Percentiles rank a stretch among this genome's conserved stretches.
Evolutionary conservation across 1,139 yeast genomes (phyloP).

Genomic region (Zygosaccharomyces pseudobailii): DNA sequence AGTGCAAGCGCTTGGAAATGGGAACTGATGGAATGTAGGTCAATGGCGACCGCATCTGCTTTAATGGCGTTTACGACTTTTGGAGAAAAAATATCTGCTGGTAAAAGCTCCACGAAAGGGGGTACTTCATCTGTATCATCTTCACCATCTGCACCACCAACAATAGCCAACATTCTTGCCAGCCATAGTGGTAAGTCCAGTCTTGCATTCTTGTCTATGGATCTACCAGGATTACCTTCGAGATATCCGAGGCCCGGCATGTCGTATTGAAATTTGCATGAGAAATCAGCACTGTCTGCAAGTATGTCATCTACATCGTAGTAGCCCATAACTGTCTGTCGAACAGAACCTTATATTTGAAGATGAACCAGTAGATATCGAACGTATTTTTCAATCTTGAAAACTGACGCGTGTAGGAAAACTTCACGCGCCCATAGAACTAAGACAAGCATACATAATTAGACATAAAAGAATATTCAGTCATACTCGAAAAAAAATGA

Average conservation of each 20-base stretch:
- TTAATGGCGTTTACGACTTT: slow-evolving; percentile 77
- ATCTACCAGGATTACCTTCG: slow-evolving; percentile 74
- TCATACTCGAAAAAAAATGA: too few species aligned
- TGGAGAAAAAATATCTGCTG: slow-evolving; percentile 60
- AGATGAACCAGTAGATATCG: not conserved
- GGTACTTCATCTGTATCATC: slow-evolving; percentile 38
- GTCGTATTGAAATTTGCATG: slow-evolving; percentile 69
- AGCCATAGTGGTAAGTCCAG: slow-evolving; percentile 87
- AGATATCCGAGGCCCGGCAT: slow-evolving; percentile 85
- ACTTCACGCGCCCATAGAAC: too few species aligned
- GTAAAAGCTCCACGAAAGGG: slow-evolving; percentile 63
- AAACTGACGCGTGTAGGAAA: too few species aligned
- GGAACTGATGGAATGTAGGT: slow-evolving; percentile 61
- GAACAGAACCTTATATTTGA: too few species aligned
- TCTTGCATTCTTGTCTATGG: slow-evolving; percentile 52
- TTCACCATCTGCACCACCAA: slow-evolving; percentile 36
- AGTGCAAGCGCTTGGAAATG: slow-evolving; percentile 65
- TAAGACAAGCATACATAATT: too few species aligned
- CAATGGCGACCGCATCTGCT: slow-evolving; percentile 64
- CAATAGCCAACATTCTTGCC: slow-evolving; percentile 69
- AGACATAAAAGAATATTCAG: too few species aligned
- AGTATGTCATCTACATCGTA: slow-evolving; percentile 87
- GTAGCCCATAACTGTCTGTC: slow-evolving; percentile 41
- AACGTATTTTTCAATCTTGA: not conserved
- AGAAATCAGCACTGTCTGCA: slow-evolving; percentile 68